phyloP scores from a whole-genome alignment of 2,329 filamentous ascomycete species.

The Sphaerulina musiva region DNA sequence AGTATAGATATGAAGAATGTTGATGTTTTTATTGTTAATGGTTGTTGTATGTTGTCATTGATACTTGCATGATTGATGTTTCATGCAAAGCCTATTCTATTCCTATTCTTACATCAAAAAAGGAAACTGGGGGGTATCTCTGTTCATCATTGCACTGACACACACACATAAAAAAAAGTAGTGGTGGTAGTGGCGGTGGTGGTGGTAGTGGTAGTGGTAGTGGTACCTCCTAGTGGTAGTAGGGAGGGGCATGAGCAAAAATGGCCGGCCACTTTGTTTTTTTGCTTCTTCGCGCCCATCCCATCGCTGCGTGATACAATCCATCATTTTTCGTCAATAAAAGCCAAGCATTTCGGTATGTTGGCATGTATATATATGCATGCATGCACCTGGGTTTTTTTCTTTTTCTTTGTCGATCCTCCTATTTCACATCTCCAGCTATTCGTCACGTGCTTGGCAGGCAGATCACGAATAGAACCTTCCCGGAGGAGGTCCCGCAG shows the following conservation, averaged over 20 bases:
- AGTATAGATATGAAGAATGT: too few species aligned
- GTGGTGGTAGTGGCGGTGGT: neutral
- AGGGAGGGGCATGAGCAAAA: neutral
- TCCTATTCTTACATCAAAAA: too few species aligned
- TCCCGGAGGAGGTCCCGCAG: constrained; percentile 2
- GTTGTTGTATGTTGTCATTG: too few species aligned
- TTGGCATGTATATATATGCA: too few species aligned
- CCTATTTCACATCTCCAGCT: neutral
- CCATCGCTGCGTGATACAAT: constrained; percentile 3
- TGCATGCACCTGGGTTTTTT: too few species aligned
- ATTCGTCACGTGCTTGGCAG: neutral
- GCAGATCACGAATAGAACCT: neutral
- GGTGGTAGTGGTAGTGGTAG: neutral
- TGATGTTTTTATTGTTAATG: too few species aligned
- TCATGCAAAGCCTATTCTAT: too few species aligned
- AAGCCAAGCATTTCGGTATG: neutral
- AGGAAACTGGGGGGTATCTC: constrained; percentile 5
- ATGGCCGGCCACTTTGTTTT: neutral
- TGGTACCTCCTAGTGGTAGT: neutral
- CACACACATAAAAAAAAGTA: neutral
- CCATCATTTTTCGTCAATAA: constrained; percentile 8
- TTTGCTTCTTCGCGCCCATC: too few species aligned
- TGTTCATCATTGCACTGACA: neutral
- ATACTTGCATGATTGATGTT: too few species aligned
- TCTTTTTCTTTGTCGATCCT: neutral